These are phyloP conservation scores for Vinca minor DNA, from an alignment of 257 asterid species.

Conservation along the genomic window DNA sequence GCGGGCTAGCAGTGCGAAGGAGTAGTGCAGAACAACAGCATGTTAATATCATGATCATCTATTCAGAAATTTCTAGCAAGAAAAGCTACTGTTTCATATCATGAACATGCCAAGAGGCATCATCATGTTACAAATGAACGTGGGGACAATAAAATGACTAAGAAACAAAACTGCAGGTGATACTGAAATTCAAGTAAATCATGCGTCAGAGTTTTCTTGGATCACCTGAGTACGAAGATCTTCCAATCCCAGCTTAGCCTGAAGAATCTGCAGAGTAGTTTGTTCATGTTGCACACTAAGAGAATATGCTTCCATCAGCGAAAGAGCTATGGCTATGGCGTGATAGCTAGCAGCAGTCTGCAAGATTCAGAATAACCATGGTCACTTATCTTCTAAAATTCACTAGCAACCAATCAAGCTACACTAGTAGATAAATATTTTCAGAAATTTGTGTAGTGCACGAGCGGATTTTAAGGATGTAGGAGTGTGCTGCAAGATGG, in stretches of 20 bases:
- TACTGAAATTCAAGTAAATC: no score
- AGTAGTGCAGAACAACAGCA: no score
- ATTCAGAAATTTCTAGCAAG: neutral
- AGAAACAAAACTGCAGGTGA: no score
- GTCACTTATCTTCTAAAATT: neutral
- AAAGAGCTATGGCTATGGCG: conserved; percentile 98
- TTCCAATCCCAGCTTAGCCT: conserved; percentile 84
- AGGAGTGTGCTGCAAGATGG: neutral
- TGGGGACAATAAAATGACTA: no score
- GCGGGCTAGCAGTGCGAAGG: neutral
- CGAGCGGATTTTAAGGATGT: neutral
- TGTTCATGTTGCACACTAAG: conserved; percentile 98
- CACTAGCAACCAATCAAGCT: neutral
- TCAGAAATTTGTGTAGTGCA: neutral
- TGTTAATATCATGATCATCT: neutral
- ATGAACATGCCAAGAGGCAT: neutral
- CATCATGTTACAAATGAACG: no score
- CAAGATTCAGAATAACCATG: conserved; percentile 13
- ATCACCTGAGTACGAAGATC: conserved; percentile 98
- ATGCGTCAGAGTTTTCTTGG: conserved; percentile 16
- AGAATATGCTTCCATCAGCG: conserved; percentile 96
- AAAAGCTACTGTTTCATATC: neutral
- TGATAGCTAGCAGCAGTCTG: conserved; percentile 99
- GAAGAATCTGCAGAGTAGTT: conserved; percentile 92
- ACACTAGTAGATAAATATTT: neutral